Percentiles rank a stretch among this genome's conserved stretches.
Conservation (phyloP, 2,329 filamentous ascomycete species). For the Onygenales sp. region DNA sequence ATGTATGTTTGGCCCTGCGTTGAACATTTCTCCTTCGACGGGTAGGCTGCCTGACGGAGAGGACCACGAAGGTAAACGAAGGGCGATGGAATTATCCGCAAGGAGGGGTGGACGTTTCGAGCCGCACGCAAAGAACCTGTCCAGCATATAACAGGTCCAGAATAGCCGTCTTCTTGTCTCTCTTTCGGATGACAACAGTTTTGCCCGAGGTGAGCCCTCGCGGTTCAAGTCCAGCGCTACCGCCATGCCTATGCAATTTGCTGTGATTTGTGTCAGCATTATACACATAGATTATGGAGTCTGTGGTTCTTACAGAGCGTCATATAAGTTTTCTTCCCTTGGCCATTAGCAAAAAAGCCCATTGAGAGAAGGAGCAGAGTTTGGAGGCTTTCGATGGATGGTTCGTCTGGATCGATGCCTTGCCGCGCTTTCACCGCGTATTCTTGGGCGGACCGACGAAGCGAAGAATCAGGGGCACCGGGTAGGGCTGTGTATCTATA, state of each 20-base stretch:
- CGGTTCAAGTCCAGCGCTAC: slow-evolving; percentile 73
- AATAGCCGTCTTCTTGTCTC: slow-evolving; percentile 73
- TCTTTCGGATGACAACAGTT: slow-evolving; percentile 57
- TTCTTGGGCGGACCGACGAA: slow-evolving; percentile 56
- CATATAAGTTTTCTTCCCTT: slow-evolving; percentile 82
- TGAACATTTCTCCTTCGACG: slow-evolving; percentile 71
- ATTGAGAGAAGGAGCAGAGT: slow-evolving; percentile 65
- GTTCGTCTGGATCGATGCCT: slow-evolving; percentile 69
- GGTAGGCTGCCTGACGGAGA: slow-evolving; percentile 51
- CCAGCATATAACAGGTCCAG: slow-evolving; percentile 81
- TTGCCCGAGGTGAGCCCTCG: slow-evolving; percentile 56
- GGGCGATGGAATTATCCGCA: slow-evolving; percentile 62
- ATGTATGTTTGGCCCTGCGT: slow-evolving; percentile 66
- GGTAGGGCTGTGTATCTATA: slow-evolving; percentile 61
- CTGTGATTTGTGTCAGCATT: slow-evolving; percentile 39
- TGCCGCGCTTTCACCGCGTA: slow-evolving; percentile 60
- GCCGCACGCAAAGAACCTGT: slow-evolving; percentile 72
- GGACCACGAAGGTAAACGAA: slow-evolving; percentile 68
- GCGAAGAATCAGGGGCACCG: slow-evolving; percentile 56
- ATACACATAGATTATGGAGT: not conserved
- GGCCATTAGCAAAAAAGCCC: slow-evolving; percentile 66
- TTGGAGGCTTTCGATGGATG: slow-evolving; percentile 68
- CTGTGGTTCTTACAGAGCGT: slow-evolving; percentile 51
- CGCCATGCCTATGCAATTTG: slow-evolving; percentile 70
- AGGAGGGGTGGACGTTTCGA: slow-evolving; percentile 75